Conservation (phyloP, 2,329 filamentous ascomycete species). For the Pyrenophora teres region DNA sequence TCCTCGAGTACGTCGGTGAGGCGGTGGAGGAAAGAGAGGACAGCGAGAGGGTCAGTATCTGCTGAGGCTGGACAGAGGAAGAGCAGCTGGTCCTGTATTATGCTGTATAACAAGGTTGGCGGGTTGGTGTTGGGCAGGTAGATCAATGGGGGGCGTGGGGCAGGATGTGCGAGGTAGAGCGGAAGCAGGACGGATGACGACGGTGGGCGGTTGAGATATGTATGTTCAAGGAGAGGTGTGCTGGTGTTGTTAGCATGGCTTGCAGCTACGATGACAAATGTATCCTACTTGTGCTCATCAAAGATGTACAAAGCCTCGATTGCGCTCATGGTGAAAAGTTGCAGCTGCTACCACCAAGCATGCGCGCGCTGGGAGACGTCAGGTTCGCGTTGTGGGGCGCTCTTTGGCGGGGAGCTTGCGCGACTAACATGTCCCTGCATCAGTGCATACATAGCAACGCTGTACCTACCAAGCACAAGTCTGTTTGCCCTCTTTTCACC, state of each 20-base stretch:
- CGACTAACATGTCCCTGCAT: slow-evolving; percentile 5
- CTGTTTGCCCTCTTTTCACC: background rate
- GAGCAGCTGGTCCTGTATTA: slow-evolving; percentile 84
- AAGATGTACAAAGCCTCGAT: slow-evolving; percentile 97
- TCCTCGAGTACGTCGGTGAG: slow-evolving; percentile 92
- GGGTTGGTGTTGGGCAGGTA: slow-evolving; percentile 83
- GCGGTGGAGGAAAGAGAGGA: slow-evolving; percentile 92
- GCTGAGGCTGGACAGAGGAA: slow-evolving; percentile 83
- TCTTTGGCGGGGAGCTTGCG: slow-evolving; percentile 30
- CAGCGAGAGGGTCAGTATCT: slow-evolving; percentile 86
- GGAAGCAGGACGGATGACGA: slow-evolving; percentile 77
- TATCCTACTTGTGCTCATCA: slow-evolving; percentile 84
- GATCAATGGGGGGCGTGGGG: slow-evolving; percentile 82
- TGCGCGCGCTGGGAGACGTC: slow-evolving; percentile 5
- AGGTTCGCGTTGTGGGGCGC: slow-evolving; percentile 21
- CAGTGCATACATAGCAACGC: background rate
- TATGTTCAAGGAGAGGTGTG: slow-evolving; percentile 83
- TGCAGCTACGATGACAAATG: background rate
- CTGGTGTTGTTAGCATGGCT: slow-evolving; percentile 54
- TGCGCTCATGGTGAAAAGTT: slow-evolving; percentile 59
- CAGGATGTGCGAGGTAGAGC: slow-evolving; percentile 81
- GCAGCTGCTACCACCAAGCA: slow-evolving; percentile 25
- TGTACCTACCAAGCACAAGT: no score
- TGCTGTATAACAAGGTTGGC: slow-evolving; percentile 84
- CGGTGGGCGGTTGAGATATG: slow-evolving; percentile 81